These are phyloP conservation scores for Arabidopsis hybrid DNA, from an alignment of 441 rosid species.

Conservation along the genomic window DNA sequence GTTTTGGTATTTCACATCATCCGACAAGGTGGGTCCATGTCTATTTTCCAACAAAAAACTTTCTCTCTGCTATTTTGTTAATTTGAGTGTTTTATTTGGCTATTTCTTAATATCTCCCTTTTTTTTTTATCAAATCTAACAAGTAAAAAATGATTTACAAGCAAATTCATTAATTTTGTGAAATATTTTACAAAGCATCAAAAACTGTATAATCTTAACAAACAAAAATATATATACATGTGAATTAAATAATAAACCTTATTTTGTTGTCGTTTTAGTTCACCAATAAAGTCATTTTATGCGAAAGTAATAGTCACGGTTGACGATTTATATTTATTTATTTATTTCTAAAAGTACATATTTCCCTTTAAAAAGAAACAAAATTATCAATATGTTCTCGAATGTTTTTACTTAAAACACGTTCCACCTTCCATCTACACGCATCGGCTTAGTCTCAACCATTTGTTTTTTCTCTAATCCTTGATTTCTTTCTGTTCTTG, in stretches of 20 bases:
- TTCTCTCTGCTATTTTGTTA: too few species aligned
- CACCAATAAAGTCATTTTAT: conserved; percentile 9
- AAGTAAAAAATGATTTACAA: background rate
- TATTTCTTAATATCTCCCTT: too few species aligned
- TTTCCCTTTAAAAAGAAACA: background rate
- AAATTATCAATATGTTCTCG: background rate
- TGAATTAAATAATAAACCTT: background rate
- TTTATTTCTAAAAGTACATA: background rate
- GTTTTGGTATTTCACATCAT: too few species aligned
- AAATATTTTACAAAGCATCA: too few species aligned
- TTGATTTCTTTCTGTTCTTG: background rate
- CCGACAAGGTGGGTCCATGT: too few species aligned
- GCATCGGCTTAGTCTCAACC: conserved; percentile 27
- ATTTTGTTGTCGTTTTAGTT: background rate
- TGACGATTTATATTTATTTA: background rate
- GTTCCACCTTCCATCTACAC: conserved; percentile 32
- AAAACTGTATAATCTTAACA: background rate
- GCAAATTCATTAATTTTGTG: conserved; percentile 1
- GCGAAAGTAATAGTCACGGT: background rate
- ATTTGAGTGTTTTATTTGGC: too few species aligned
- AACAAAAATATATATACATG: background rate
- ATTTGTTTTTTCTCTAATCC: conserved; percentile 16
- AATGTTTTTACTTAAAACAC: conserved; percentile 33
- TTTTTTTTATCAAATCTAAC: background rate
- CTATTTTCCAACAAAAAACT: too few species aligned